Evolutionary conservation across 495 filamentous ascomycete species (phyloP).

Genomic region (Annulohypoxylon stygium): DNA sequence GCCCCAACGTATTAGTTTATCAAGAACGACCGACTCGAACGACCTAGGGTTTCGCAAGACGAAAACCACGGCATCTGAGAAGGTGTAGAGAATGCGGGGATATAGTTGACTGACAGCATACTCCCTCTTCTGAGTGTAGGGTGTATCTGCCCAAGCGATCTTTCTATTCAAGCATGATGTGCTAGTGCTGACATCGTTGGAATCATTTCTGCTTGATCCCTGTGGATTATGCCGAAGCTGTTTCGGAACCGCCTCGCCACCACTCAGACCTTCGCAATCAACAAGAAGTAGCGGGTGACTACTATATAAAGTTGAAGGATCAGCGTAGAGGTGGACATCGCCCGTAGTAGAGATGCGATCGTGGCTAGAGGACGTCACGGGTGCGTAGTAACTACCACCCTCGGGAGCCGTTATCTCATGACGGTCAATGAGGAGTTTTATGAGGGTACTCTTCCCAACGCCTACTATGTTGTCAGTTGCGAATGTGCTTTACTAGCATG

Average conservation of each 20-base stretch:
- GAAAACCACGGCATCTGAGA: conserved; percentile 68
- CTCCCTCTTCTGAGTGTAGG: conserved; percentile 56
- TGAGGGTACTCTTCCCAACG: conserved; percentile 70
- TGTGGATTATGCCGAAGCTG: conserved; percentile 50
- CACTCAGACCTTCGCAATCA: conserved; percentile 69
- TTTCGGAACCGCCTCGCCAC: conserved; percentile 62
- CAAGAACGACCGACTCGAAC: conserved; percentile 55
- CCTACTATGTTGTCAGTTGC: conserved; percentile 49
- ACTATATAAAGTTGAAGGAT: conserved; percentile 63
- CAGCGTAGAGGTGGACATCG: conserved; percentile 74
- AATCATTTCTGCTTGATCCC: conserved; percentile 24
- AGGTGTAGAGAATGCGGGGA: conserved; percentile 68
- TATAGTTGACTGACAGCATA: conserved; percentile 63
- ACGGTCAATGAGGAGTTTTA: conserved; percentile 65
- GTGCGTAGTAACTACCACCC: conserved; percentile 46
- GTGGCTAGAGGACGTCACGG: conserved; percentile 54
- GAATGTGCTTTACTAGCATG: conserved; percentile 42
- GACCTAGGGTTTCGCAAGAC: conserved; percentile 60
- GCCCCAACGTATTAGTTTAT: conserved; percentile 60
- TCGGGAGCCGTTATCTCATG: conserved; percentile 39
- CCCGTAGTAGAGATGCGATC: conserved; percentile 69
- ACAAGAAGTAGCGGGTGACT: conserved; percentile 66
- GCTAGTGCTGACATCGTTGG: conserved; percentile 15
- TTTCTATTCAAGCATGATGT: conserved; percentile 36
- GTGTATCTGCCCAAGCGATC: conserved; percentile 60